A percentile compares a stretch with the other conserved stretches of the same genome.
phyloP scores from a whole-genome alignment of 495 filamentous ascomycete species.

The Penicillium coffeae region DNA sequence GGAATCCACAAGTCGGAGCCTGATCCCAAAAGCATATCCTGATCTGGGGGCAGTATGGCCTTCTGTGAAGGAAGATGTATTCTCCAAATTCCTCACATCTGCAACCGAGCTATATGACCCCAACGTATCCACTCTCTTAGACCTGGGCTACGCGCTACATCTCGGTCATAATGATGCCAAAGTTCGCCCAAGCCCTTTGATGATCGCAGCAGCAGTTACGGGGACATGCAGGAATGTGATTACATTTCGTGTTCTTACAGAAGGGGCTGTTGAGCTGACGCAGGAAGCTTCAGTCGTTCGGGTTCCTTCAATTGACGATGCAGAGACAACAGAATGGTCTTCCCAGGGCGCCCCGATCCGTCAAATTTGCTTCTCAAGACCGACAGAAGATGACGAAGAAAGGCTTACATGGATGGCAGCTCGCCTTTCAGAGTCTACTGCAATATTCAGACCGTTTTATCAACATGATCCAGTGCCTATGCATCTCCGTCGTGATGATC shows the following conservation, averaged over 20 bases:
- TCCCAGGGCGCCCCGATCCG: slow-evolving; percentile 56
- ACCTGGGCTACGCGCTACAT: slow-evolving; percentile 40
- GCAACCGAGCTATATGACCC: slow-evolving; percentile 35
- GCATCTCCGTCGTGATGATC: slow-evolving; percentile 19
- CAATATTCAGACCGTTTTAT: slow-evolving; percentile 57
- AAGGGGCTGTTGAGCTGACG: slow-evolving; percentile 30
- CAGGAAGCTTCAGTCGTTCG: slow-evolving; percentile 18
- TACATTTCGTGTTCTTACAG: slow-evolving; percentile 32
- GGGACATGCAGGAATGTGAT: slow-evolving; percentile 42
- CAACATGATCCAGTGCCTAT: slow-evolving; percentile 27
- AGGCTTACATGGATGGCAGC: slow-evolving; percentile 59
- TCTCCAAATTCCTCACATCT: slow-evolving; percentile 28
- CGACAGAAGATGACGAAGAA: slow-evolving; percentile 30
- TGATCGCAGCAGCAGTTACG: slow-evolving; percentile 41
- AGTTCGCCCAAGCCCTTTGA: slow-evolving; percentile 25
- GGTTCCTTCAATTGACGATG: slow-evolving; percentile 29
- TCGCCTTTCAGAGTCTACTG: slow-evolving; percentile 53
- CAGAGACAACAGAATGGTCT: slow-evolving; percentile 52
- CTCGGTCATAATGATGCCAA: slow-evolving; percentile 23
- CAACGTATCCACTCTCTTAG: slow-evolving; percentile 36
- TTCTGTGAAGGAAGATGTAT: slow-evolving; percentile 25
- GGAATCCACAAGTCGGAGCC: slow-evolving; percentile 11
- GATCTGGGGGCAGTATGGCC: slow-evolving; percentile 36
- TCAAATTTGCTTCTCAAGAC: slow-evolving; percentile 61
- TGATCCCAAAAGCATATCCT: slow-evolving; percentile 30